Base-by-base conservation (phyloP, 2,329 filamentous ascomycete genomes). In the Metarhizium guizhouense region DNA sequence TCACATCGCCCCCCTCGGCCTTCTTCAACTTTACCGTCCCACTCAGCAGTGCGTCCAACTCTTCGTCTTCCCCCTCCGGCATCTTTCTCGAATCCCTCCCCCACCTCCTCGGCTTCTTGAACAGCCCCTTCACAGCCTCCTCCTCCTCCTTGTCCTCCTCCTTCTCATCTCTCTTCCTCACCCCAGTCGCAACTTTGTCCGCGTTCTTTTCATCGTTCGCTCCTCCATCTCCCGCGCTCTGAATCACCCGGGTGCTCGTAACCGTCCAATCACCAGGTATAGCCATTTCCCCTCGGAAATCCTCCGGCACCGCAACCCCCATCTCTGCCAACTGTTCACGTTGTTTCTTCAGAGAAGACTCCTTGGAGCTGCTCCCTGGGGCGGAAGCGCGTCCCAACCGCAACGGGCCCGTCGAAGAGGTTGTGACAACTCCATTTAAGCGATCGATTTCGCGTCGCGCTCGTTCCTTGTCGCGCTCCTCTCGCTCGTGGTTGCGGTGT, bases 181-280 rank as follows among this genome's bases (percentile, higher is more conserved):
- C 76, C 1, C 84, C 84, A 32, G 76, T 74, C 71, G 30, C 73
- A 70, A 48, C 71, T 69, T 6, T 73, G 42, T 18, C 42, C 72
- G 20, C 77, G 73, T 25, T 63, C 61, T 25, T 25, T 25, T 25
- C 25, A 25, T 25, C 25, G 25, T 25, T 29, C 68, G 14, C 77
- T 74, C 72, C 77, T 73, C 18, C 63, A 61, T 36, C 62, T 11
- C 38, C 48, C 20, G 30, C 68, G 13, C 76, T 74, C 14, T 77
- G 72, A 25, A 85, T 71, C 4, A 83, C 77, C 48, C 83, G 78
- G 45, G 89, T 81, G 6, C 81, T 83, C 57, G 82, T 85, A 11
- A 86, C 81, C 0, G 90, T 84, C 93, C 93, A 99, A 54, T 95
- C 88, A 36, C 94, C 90, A 4, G 87, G 85, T 75, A 96, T 84